Conservation (phyloP, 1,284 basidiomycete genomes). For the Ceratobasidium sp. region DNA sequence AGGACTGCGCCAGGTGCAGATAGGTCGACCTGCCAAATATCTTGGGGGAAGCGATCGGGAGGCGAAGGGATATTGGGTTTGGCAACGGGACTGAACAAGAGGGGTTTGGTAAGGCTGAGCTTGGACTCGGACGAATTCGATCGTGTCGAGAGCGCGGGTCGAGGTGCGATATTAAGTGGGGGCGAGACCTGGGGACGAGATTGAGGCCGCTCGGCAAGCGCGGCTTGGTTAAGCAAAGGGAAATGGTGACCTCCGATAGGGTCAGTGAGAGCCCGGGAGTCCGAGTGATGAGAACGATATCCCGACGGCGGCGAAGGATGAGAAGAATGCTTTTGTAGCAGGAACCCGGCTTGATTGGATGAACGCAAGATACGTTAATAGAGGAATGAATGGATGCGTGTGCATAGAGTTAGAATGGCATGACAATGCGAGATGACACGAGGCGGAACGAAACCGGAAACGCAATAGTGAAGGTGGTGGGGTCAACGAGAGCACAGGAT, state of each 20-base stretch:
- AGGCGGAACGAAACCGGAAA: slow-evolving; percentile 34
- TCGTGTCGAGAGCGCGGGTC: slow-evolving; percentile 12
- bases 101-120: slow-evolving; percentile 11
- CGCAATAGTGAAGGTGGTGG: slow-evolving; percentile 1
- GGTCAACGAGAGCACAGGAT: slow-evolving; percentile 25
- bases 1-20: slow-evolving; percentile 30
- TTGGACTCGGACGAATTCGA: slow-evolving; percentile 18
- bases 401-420: slow-evolving; percentile 17
- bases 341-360: slow-evolving; percentile 34
- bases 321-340: slow-evolving; percentile 38
- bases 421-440: slow-evolving; percentile 34
- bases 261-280: slow-evolving; percentile 29
- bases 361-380: slow-evolving; percentile 31
- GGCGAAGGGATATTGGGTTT: slow-evolving; percentile 15
- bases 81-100: slow-evolving; percentile 10
- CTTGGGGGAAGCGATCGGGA: slow-evolving; percentile 25
- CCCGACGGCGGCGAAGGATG: slow-evolving; percentile 22
- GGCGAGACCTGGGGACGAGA: slow-evolving; percentile 8
- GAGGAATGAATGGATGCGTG: slow-evolving; percentile 17
- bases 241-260: slow-evolving; percentile 5
- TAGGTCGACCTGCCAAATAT: slow-evolving; percentile 29
- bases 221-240: slow-evolving; percentile 29
- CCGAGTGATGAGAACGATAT: slow-evolving; percentile 12
- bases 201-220: slow-evolving; percentile 32
- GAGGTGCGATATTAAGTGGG: slow-evolving; percentile 11